Evolutionary conservation across 768 basidiomycete genomes (phyloP), one percentile per base, ranked within the genome.

Genomic region (Boletus patriciae): DNA sequence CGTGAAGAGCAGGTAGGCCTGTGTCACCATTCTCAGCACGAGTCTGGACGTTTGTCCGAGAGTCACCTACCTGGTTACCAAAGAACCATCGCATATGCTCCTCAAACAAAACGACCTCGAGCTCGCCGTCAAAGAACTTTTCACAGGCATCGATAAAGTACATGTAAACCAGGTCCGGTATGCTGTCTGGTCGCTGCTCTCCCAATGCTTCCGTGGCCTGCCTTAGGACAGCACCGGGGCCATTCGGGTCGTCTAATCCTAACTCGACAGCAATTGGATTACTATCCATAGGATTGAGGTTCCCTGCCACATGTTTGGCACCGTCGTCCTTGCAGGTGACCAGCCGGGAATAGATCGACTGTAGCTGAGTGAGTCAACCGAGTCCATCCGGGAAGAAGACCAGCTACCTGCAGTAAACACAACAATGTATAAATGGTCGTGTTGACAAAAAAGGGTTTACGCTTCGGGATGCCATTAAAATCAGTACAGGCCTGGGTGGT

Each of bases 11-110:
- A 87, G 82, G 75, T 93, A 98, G 5, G 93, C 94, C 86, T 95
- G 77, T 61, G 78, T 74, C 70, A 71, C 71, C 38, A 33, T 46
- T 59, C 57, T 70, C 33, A 61, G 58, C 47, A 19, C 9, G 2
- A 15, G 18, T 31, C 54, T 29, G 11, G 6, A 19, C 42, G 12
- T 42, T 33, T 19, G 11, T 29, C 38, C 41, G 37, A 16, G n/a
- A 6, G 16, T 41, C 46, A 51, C 79, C 60, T 72, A 89, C 89
- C 82, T 87, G 88, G 58, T 85, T 92, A 33, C 92, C 90, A 76
- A 93, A 94, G 75, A 95, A 90, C 83, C 92, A 92, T 61, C 97
- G 78, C 85, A 98, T 85, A 66, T 93, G 92, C 70, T 98, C 97
- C 71, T 98, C 96, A 65, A 94, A 98, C 21, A 86, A 84, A n/a